Conservation (phyloP, 2,329 filamentous ascomycete genomes). For the Ascochyta koolunga region DNA sequence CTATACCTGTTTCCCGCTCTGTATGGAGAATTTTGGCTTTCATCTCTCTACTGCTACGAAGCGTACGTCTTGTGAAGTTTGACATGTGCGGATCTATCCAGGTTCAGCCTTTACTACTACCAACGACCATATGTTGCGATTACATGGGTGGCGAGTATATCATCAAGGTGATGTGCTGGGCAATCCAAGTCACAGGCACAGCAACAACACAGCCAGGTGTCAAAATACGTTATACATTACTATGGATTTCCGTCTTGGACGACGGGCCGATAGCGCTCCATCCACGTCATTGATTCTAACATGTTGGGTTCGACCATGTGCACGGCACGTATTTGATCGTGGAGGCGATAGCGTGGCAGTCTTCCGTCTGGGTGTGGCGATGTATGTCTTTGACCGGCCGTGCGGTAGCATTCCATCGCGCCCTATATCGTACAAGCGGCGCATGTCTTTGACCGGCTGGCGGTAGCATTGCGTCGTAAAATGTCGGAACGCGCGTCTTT, state of each 20-base stretch:
- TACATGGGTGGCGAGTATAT: too few species aligned
- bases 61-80: too few species aligned
- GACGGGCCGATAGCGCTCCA: conserved; percentile 23
- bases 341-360: conserved; percentile 29
- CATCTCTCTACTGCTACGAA: too few species aligned
- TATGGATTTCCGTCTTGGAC: conserved; percentile 24
- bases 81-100: too few species aligned
- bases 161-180: too few species aligned
- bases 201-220: too few species aligned
- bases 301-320: too few species aligned
- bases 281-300: background rate
- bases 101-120: too few species aligned
- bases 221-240: conserved; percentile 8
- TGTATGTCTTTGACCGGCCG: conserved; percentile 36
- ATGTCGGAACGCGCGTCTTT: conserved; percentile 32
- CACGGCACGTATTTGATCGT: conserved; percentile 27
- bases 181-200: too few species aligned
- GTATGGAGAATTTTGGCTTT: too few species aligned
- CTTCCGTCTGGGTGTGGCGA: background rate
- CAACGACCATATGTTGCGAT: too few species aligned
- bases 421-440: conserved; percentile 4
- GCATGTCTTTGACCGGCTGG: conserved; percentile 27
- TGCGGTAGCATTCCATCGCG: conserved; percentile 27
- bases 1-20: too few species aligned
- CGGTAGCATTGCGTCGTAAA: conserved; percentile 34